phyloP scores from a whole-genome alignment of 2,329 filamentous ascomycete species.

The Pseudogymnoascus destructans region DNA sequence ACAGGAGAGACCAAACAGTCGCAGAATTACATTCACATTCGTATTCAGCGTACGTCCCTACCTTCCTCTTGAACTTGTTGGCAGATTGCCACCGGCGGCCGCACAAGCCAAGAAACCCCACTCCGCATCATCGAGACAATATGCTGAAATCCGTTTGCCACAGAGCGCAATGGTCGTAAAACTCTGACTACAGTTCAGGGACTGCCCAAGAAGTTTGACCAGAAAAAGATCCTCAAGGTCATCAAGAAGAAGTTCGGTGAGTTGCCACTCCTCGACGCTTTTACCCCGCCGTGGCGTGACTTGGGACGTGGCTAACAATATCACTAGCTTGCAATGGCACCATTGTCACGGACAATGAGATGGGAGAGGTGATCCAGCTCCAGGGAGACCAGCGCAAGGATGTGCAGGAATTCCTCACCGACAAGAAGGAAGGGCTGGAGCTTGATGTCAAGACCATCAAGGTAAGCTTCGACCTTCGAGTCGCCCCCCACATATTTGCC shows the following conservation, averaged over 20 bases:
- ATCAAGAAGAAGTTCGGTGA: conserved; percentile 99
- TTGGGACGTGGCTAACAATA: conserved; percentile 19
- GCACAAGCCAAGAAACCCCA: neutral
- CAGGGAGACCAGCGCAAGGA: conserved; percentile 99
- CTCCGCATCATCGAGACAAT: conserved; percentile 15
- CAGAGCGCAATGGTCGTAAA: conserved; percentile 99
- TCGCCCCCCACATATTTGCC: neutral
- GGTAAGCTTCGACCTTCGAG: conserved; percentile 35
- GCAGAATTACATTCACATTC: conserved; percentile 98
- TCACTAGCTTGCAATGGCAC: conserved; percentile 93
- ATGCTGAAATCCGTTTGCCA: conserved; percentile 10
- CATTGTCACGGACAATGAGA: conserved; percentile 88
- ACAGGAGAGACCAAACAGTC: conserved; percentile 89
- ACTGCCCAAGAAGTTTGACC: conserved; percentile 96
- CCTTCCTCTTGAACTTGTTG: neutral
- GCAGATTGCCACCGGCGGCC: neutral
- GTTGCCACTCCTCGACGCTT: conserved; percentile 22
- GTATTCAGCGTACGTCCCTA: conserved; percentile 79
- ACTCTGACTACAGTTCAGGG: conserved; percentile 99
- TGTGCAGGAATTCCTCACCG: conserved; percentile 91
- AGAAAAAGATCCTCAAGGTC: conserved; percentile 99
- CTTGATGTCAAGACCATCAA: conserved; percentile 96
- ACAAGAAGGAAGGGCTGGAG: conserved; percentile 89
- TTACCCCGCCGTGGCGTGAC: neutral
- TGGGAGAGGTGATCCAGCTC: conserved; percentile 99